Percentiles rank a stretch among this genome's conserved stretches.
These are phyloP conservation scores for Crithidia bombi DNA, from an alignment of 208 protist species.

Conservation along the genomic window DNA sequence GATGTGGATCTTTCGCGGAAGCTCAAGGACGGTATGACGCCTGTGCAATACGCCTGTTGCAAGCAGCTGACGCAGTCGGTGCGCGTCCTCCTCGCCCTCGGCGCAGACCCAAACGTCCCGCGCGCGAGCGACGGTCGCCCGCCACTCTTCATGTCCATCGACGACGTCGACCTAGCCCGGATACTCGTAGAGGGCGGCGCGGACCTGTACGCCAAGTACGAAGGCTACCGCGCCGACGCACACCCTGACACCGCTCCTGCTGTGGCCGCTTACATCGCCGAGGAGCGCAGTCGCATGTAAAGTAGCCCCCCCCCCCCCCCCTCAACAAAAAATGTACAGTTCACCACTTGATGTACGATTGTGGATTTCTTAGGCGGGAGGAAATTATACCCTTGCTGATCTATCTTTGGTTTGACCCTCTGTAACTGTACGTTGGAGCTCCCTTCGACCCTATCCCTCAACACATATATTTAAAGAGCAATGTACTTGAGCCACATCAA, in stretches of 20 bases:
- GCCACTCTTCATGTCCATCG: slow-evolving; percentile 88
- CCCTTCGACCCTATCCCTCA: no score
- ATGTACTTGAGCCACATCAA: no score
- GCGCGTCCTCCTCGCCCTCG: slow-evolving; percentile 63
- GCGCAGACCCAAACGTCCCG: slow-evolving; percentile 73
- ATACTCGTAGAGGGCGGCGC: slow-evolving; percentile 74
- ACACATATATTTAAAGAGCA: no score
- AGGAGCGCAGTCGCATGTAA: slow-evolving; percentile 52
- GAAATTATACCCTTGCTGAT: no score
- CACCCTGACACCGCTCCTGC: slow-evolving; percentile 81
- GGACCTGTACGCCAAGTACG: slow-evolving; percentile 70
- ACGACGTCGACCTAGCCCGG: slow-evolving; percentile 67
- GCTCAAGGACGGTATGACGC: slow-evolving; percentile 80
- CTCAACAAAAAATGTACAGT: background rate
- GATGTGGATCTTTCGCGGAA: slow-evolving; percentile 63
- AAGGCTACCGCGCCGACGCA: slow-evolving; percentile 71
- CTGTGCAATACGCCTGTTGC: slow-evolving; percentile 79
- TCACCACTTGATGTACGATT: no score
- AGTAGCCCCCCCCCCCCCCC: background rate
- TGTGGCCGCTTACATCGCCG: slow-evolving; percentile 54
- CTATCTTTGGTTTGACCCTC: no score
- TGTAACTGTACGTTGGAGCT: no score
- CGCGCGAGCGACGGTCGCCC: slow-evolving; percentile 74
- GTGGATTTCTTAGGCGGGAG: no score
- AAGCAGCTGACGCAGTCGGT: slow-evolving; percentile 61